A percentile compares a stretch with the other conserved stretches of the same genome.
These are phyloP conservation scores for Phallus indusiatus DNA, from an alignment of 768 basidiomycete species.

Conservation along the genomic window DNA sequence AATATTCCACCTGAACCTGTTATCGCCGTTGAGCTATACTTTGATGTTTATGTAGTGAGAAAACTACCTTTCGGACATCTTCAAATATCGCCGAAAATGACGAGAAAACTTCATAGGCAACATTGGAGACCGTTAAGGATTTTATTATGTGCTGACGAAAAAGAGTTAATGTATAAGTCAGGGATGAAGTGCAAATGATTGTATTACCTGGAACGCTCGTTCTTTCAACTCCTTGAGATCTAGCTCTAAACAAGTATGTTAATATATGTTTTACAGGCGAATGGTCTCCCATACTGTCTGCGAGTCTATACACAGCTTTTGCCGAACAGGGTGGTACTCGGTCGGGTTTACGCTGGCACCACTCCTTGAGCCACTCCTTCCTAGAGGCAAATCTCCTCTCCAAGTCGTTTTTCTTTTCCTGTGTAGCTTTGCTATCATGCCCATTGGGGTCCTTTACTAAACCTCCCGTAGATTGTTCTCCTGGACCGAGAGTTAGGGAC, in stretches of 20 bases:
- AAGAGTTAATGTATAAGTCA: not conserved
- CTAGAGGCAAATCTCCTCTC: slow-evolving; percentile 27
- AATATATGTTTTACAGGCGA: not conserved
- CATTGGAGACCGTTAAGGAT: slow-evolving; percentile 67
- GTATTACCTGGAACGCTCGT: slow-evolving; percentile 48
- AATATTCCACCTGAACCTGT: slow-evolving; percentile 63
- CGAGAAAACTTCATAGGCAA: slow-evolving; percentile 80
- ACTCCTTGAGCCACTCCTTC: slow-evolving; percentile 65
- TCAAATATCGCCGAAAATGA: slow-evolving; percentile 76
- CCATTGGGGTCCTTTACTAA: not conserved
- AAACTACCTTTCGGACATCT: slow-evolving; percentile 63
- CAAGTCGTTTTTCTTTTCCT: slow-evolving; percentile 3
- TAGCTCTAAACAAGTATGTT: slow-evolving; percentile 39
- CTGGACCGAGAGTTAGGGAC: not conserved
- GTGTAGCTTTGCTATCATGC: not conserved
- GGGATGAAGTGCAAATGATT: not conserved
- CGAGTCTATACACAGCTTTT: slow-evolving; percentile 75
- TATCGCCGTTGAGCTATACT: not conserved
- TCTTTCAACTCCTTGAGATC: slow-evolving; percentile 65
- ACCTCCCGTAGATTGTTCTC: slow-evolving; percentile 1
- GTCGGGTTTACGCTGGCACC: slow-evolving; percentile 51
- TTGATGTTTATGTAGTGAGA: not conserved
- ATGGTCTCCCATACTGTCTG: slow-evolving; percentile 51
- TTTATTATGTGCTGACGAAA: slow-evolving; percentile 57
- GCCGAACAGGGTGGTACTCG: slow-evolving; percentile 71